Percentiles rank a stretch among this genome's conserved stretches.
These are phyloP conservation scores for Fusarium lyarnte DNA, from an alignment of 2,329 filamentous ascomycete species.

Conservation along the genomic window DNA sequence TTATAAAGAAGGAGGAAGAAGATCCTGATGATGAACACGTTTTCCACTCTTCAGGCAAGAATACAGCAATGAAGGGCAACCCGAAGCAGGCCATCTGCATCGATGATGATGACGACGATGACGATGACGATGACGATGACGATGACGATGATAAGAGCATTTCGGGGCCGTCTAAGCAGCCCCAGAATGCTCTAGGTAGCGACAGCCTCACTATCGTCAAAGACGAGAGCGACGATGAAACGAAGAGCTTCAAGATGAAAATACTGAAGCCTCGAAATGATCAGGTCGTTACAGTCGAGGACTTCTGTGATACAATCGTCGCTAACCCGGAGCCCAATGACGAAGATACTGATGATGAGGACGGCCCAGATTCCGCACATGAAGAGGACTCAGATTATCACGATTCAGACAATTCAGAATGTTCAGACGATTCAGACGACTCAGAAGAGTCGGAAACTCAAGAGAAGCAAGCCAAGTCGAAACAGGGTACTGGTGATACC, in stretches of 20 bases:
- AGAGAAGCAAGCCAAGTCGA: not conserved
- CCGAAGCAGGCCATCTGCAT: accelerated
- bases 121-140: not conserved
- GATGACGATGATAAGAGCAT: not conserved
- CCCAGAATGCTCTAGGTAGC: accelerated
- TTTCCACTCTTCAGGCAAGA: accelerated
- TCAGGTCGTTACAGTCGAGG: accelerated
- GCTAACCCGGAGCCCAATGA: not conserved
- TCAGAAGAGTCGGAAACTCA: not conserved
- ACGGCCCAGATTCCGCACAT: not conserved
- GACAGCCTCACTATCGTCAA: not conserved
- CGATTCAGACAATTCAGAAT: not conserved
- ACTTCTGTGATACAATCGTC: not conserved
- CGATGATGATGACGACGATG: not conserved
- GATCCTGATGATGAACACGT: accelerated
- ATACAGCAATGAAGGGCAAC: accelerated
- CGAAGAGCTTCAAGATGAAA: accelerated
- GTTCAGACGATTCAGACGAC: not conserved
- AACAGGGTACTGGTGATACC: accelerated
- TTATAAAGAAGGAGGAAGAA: not conserved
- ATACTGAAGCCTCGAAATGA: accelerated
- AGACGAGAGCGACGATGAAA: accelerated
- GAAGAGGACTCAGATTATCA: not conserved
- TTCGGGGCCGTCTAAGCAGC: accelerated
- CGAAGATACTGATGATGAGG: not conserved